Evolutionary conservation across 2,329 filamentous ascomycete genomes (phyloP).

Genomic region (Beauveria brongniartii): DNA sequence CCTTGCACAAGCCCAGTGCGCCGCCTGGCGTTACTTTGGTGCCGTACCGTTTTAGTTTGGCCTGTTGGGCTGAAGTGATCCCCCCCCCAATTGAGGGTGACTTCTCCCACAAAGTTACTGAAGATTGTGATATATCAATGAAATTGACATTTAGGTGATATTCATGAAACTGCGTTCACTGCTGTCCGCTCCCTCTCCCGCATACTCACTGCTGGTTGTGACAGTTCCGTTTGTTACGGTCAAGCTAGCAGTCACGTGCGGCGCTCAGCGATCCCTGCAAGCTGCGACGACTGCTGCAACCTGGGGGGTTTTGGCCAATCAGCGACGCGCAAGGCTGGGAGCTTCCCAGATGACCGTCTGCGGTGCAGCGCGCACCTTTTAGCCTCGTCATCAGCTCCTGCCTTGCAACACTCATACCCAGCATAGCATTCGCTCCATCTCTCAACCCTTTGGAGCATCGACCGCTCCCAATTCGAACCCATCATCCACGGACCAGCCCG

Average conservation of each 20-base stretch:
- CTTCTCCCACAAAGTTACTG: neutral
- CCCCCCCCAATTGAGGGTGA: neutral
- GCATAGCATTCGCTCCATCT: neutral
- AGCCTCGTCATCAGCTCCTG: conserved; percentile 46
- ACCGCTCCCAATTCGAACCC: neutral
- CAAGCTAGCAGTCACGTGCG: conserved; percentile 7
- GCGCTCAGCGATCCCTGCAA: neutral
- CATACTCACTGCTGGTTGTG: neutral
- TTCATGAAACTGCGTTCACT: neutral
- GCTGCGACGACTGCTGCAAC: conserved; percentile 8
- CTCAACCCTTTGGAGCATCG: neutral
- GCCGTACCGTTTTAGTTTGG: neutral
- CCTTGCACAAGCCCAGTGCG: neutral
- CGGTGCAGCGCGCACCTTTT: conserved; percentile 16
- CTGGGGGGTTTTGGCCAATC: conserved; percentile 18
- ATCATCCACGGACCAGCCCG: neutral
- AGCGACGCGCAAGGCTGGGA: conserved; percentile 12
- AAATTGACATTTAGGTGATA: neutral
- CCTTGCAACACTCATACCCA: conserved; percentile 10
- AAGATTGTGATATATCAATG: neutral
- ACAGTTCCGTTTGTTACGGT: neutral
- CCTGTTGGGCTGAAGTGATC: neutral
- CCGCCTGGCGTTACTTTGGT: neutral
- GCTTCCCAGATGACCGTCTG: no score
- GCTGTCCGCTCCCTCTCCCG: neutral